Evolutionary conservation across 441 rosid genomes (phyloP).

Genomic region (Hura crepitans): DNA sequence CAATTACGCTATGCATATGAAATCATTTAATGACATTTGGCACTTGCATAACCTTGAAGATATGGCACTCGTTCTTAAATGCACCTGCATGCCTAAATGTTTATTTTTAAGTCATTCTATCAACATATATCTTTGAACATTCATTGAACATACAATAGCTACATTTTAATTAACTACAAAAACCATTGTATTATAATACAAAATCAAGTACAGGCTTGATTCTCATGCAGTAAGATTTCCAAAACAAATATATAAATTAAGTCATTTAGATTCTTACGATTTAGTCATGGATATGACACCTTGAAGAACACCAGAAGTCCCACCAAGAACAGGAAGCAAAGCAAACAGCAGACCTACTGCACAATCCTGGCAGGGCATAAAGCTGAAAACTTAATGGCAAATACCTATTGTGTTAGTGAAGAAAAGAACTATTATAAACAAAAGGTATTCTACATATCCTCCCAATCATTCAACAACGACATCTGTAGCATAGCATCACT

Average conservation of each 20-base stretch:
- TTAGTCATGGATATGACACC: conserved; percentile 88
- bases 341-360: conserved; percentile 97
- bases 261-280: conserved; percentile 52
- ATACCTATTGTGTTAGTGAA: neutral
- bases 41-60: neutral
- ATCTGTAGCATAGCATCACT: neutral
- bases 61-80: neutral
- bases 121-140: neutral
- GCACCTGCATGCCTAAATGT: neutral
- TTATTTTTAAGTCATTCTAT: conserved; percentile 3
- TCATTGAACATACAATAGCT: neutral
- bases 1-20: neutral
- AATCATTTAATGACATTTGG: neutral
- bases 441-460: neutral
- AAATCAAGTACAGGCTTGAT: neutral
- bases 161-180: neutral
- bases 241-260: conserved; percentile 6
- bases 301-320: conserved; percentile 87
- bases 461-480: neutral
- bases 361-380: conserved; percentile 64
- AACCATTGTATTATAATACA: neutral
- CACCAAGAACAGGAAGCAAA: conserved; percentile 94
- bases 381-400: conserved; percentile 28
- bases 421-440: conserved; percentile 13
- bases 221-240: neutral